These are phyloP conservation scores for Musa beccarii DNA, from an alignment of 176 grass and related monocot species.

Conservation along the genomic window DNA sequence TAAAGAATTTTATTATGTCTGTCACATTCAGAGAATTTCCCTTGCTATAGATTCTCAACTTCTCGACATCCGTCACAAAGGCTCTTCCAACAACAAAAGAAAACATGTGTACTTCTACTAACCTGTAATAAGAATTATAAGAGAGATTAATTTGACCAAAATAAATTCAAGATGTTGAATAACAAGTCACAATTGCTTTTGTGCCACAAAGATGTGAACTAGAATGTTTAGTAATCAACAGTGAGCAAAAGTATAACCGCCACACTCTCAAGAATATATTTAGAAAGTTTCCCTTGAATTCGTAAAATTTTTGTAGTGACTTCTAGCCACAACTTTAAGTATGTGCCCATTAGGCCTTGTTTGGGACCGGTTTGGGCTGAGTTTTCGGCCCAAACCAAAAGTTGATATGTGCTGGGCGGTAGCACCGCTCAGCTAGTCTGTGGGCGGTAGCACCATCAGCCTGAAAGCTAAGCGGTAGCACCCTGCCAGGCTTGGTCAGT, in stretches of 20 bases:
- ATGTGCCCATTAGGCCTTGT: too few relatives aligned
- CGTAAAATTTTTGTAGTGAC: not conserved
- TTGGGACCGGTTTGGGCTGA: too few relatives aligned
- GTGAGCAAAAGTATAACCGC: not conserved
- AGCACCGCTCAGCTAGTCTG: too few relatives aligned
- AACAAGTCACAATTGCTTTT: not conserved
- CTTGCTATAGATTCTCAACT: slow-evolving; percentile 86
- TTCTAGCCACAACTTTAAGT: not conserved
- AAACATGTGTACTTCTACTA: slow-evolving; percentile 97
- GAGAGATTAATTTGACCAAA: not conserved
- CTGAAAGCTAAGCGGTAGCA: too few relatives aligned
- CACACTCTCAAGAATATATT: not conserved
- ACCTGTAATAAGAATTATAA: slow-evolving; percentile 42
- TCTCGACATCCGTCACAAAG: slow-evolving; percentile 96
- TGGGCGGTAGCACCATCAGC: too few relatives aligned
- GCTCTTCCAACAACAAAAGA: slow-evolving; percentile 99
- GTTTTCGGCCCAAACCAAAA: too few relatives aligned
- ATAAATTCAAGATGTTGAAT: too few relatives aligned
- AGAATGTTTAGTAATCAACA: not conserved
- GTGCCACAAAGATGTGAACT: not conserved
- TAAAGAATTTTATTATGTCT: slow-evolving; percentile 82
- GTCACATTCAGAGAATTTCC: slow-evolving; percentile 65
- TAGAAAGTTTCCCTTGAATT: not conserved
- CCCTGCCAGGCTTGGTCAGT: too few relatives aligned
- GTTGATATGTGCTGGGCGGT: too few relatives aligned